Conservation (phyloP, 2,329 filamentous ascomycete genomes). For the Arachnomyces sp. region DNA sequence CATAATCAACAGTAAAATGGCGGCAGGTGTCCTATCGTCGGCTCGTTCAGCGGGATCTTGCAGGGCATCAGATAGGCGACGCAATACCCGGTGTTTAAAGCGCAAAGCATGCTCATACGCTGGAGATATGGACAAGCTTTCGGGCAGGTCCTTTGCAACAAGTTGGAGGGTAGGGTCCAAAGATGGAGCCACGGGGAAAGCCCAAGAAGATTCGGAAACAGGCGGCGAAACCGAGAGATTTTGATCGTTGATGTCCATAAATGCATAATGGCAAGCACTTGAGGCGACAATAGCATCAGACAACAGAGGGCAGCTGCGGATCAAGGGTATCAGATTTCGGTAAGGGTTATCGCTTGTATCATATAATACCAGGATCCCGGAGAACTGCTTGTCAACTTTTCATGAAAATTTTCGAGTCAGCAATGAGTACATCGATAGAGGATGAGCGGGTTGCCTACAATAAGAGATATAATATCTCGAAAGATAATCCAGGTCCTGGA, state of each 20-base stretch:
- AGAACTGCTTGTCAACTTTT: conserved; percentile 34
- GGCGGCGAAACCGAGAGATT: too few species aligned
- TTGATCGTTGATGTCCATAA: conserved; percentile 18
- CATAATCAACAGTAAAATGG: conserved; percentile 43
- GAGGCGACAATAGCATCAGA: conserved; percentile 42
- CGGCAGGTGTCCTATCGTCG: conserved; percentile 38
- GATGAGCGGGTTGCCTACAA: conserved; percentile 22
- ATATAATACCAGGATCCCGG: conserved; percentile 41
- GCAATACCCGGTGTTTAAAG: conserved; percentile 43
- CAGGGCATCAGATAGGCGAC: conserved; percentile 31
- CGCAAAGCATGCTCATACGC: conserved; percentile 35
- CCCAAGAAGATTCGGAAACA: too few species aligned
- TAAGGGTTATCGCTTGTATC: conserved; percentile 42
- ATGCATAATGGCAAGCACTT: conserved; percentile 42
- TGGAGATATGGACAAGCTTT: too few species aligned
- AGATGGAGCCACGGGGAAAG: too few species aligned
- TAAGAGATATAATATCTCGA: conserved; percentile 43
- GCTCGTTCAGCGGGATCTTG: conserved; percentile 23
- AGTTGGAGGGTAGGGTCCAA: too few species aligned
- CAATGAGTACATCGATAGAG: neutral
- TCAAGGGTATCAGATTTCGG: conserved; percentile 41
- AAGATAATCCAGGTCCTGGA: conserved; percentile 38
- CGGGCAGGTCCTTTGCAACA: too few species aligned
- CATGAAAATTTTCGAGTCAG: conserved; percentile 1
- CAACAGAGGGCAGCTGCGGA: conserved; percentile 38